These are phyloP conservation scores for Rostrohypoxylon terebratum DNA, from an alignment of 495 filamentous ascomycete species.

Conservation along the genomic window DNA sequence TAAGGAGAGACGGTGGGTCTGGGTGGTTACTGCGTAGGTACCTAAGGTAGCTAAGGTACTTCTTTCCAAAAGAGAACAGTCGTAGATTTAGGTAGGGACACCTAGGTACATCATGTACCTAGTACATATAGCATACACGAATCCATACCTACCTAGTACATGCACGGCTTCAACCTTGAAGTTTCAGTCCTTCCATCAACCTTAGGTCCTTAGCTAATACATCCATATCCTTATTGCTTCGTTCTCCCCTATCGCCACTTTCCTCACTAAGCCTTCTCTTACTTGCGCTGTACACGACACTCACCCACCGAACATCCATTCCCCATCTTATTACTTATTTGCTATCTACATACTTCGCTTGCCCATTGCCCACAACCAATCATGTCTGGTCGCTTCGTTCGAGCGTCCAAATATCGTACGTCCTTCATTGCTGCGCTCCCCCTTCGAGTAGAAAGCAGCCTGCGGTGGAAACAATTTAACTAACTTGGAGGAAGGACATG, in stretches of 20 bases:
- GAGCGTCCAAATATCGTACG: conserved; percentile 98
- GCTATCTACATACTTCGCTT: not conserved
- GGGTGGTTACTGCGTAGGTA: not conserved
- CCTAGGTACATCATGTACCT: not conserved
- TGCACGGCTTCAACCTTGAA: not conserved
- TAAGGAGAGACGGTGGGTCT: not conserved
- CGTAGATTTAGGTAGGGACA: conserved; percentile 7
- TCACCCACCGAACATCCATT: conserved; percentile 4
- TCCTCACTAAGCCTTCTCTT: conserved; percentile 16
- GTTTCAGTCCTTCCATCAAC: conserved; percentile 23
- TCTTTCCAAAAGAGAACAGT: not conserved
- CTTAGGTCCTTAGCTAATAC: conserved; percentile 42
- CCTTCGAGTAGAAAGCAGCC: conserved; percentile 23
- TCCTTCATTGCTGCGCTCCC: conserved; percentile 48
- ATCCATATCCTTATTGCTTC: conserved; percentile 34
- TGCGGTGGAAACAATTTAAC: conserved; percentile 44
- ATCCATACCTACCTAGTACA: too few relatives aligned
- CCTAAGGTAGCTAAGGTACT: not conserved
- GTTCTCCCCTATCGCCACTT: conserved; percentile 32
- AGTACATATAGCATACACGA: too few relatives aligned
- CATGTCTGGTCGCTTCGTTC: conserved; percentile 98
- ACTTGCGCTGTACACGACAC: conserved; percentile 12
- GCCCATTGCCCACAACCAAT: conserved; percentile 32
- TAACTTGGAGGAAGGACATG: conserved; percentile 76
- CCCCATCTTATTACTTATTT: conserved; percentile 16